phyloP scores from a whole-genome alignment of 1,284 basidiomycete species.

The Cutaneotrichosporon daszewskae region DNA sequence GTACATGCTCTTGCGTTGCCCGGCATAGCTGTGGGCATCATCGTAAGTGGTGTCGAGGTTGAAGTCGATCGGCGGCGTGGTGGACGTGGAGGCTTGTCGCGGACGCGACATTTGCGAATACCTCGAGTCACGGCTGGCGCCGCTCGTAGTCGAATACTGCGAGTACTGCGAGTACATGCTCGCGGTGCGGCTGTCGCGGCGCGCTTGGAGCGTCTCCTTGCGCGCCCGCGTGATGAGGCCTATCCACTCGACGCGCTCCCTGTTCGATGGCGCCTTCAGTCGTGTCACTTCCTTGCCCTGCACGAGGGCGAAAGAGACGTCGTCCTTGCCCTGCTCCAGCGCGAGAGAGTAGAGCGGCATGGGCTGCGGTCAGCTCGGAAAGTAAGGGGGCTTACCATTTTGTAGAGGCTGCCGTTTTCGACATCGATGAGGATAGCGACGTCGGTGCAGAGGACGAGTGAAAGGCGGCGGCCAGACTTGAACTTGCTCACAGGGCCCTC shows the following conservation, averaged over 20 bases:
- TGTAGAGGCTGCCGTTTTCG: conserved; percentile 66
- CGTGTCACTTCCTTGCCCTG: conserved; percentile 7
- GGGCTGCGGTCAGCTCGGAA: conserved; percentile 60
- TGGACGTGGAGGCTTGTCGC: too few relatives aligned
- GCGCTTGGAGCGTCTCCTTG: conserved; percentile 2
- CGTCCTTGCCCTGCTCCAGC: conserved; percentile 52
- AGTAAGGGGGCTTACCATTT: conserved; percentile 58
- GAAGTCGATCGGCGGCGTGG: too few relatives aligned
- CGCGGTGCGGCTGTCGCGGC: not conserved
- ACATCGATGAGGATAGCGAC: conserved; percentile 71
- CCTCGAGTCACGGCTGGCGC: too few relatives aligned
- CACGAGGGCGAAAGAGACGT: conserved; percentile 58
- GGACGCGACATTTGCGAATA: too few relatives aligned
- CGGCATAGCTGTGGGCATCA: too few relatives aligned
- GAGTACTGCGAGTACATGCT: not conserved
- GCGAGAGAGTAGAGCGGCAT: conserved; percentile 43
- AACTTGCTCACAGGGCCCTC: conserved; percentile 74
- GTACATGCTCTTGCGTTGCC: conserved; percentile 14
- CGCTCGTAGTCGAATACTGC: not conserved
- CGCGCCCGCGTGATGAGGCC: conserved; percentile 6
- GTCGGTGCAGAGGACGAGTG: conserved; percentile 72
- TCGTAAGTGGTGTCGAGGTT: too few relatives aligned
- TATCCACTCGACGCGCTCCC: conserved; percentile 26
- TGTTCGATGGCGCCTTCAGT: conserved; percentile 12
- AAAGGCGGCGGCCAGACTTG: conserved; percentile 73